phyloP scores from a whole-genome alignment of 164 flowering plant genomes.

The Litsea cubeba region DNA sequence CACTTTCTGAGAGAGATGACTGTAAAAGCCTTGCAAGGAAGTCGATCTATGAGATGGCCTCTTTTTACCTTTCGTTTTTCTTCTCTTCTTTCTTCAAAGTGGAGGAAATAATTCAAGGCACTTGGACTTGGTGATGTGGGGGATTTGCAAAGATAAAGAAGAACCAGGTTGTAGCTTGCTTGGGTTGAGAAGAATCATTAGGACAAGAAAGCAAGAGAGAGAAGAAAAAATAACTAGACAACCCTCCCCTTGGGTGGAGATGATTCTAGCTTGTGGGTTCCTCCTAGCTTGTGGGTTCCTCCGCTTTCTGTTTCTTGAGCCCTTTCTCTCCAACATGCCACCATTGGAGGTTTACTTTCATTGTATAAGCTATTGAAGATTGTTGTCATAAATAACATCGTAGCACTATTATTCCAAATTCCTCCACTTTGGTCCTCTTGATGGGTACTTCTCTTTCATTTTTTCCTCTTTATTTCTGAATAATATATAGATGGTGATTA shows the following conservation, averaged over 20 bases:
- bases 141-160: slow-evolving; percentile 5
- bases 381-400: slow-evolving; percentile 8
- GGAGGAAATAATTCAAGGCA: slow-evolving; percentile 29
- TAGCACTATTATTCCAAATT: slow-evolving; percentile 1
- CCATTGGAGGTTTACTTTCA: slow-evolving; percentile 11
- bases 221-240: not conserved
- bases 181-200: slow-evolving; percentile 8
- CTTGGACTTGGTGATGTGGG: not conserved
- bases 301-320: slow-evolving; percentile 9
- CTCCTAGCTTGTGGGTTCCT: not conserved
- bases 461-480: not conserved
- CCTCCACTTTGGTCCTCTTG: not conserved
- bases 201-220: not conserved
- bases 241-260: not conserved
- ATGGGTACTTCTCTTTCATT: not conserved
- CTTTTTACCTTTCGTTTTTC: not conserved
- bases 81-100: slow-evolving; percentile 14
- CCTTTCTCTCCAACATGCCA: slow-evolving; percentile 8
- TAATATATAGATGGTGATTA: not conserved
- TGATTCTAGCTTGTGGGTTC: not conserved
- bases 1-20: slow-evolving; percentile 37
- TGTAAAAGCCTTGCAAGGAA: slow-evolving; percentile 30
- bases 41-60: slow-evolving; percentile 30
- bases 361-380: slow-evolving; percentile 8
- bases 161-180: slow-evolving; percentile 1